These are phyloP conservation scores for Aspergillus tamarii DNA, from an alignment of 2,329 filamentous ascomycete genomes.

Conservation along the genomic window DNA sequence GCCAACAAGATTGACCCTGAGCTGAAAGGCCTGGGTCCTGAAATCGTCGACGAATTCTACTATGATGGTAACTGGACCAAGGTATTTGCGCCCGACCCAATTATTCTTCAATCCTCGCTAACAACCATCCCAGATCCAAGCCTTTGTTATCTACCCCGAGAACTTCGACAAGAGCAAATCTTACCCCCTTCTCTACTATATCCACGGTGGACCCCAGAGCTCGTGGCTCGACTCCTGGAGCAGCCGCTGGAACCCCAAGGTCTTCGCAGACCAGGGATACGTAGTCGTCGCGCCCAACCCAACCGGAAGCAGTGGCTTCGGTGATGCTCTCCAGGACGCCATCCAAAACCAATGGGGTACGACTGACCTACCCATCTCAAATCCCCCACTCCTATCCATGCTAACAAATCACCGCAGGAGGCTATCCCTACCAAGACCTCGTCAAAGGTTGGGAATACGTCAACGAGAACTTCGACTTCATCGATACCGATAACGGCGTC, in stretches of 20 bases:
- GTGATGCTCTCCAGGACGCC: slow-evolving; percentile 74
- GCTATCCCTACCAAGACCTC: slow-evolving; percentile 75
- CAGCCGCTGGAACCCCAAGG: slow-evolving; percentile 82
- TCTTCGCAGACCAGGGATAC: slow-evolving; percentile 87
- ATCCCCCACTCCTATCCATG: neutral
- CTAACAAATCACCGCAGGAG: slow-evolving; percentile 22
- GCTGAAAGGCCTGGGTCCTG: slow-evolving; percentile 37
- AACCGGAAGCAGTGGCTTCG: slow-evolving; percentile 81
- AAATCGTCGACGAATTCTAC: slow-evolving; percentile 43
- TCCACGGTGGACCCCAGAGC: slow-evolving; percentile 82
- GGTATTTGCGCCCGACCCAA: slow-evolving; percentile 24
- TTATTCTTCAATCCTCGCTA: neutral
- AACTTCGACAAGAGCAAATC: slow-evolving; percentile 70
- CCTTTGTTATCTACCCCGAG: slow-evolving; percentile 48
- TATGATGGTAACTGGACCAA: slow-evolving; percentile 41
- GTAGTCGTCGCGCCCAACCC: slow-evolving; percentile 81
- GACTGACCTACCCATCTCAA: neutral
- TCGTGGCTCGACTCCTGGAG: slow-evolving; percentile 77
- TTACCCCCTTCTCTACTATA: slow-evolving; percentile 77
- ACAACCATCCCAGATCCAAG: slow-evolving; percentile 37
- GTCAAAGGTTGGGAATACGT: slow-evolving; percentile 78
- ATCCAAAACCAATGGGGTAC: slow-evolving; percentile 79
- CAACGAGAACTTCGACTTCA: slow-evolving; percentile 38
- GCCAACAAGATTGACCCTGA: slow-evolving; percentile 46
- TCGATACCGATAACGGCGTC: slow-evolving; percentile 44